These are phyloP conservation scores for Cynara cardunculus DNA, from an alignment of 129 eudicot genomes.

Conservation along the genomic window DNA sequence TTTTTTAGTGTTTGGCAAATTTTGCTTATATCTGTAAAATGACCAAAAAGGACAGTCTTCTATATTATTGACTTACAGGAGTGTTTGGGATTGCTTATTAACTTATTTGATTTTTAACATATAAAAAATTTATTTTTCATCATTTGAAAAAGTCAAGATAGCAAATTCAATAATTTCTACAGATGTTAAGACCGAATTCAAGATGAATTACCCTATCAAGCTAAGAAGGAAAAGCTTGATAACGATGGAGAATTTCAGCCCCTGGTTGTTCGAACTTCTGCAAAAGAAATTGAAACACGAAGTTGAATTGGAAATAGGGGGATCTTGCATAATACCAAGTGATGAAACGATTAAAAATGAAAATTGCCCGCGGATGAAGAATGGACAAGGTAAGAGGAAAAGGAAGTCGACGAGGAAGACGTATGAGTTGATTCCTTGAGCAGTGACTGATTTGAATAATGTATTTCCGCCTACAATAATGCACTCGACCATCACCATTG, in stretches of 20 bases:
- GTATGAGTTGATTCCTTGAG: conserved; percentile 27
- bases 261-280: conserved; percentile 30
- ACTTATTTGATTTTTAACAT: too few species aligned
- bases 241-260: conserved; percentile 13
- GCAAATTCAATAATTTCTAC: background rate
- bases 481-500: conserved; percentile 35
- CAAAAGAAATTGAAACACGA: background rate
- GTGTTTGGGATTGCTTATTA: too few species aligned
- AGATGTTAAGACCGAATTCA: background rate
- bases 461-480: conserved; percentile 35
- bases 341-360: background rate
- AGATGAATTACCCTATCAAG: conserved; percentile 24
- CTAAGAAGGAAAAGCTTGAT: conserved; percentile 31
- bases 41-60: too few species aligned
- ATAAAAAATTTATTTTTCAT: too few species aligned
- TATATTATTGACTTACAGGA: too few species aligned
- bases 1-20: too few species aligned
- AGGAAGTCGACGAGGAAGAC: conserved; percentile 33
- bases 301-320: background rate
- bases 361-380: conserved; percentile 19
- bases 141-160: background rate
- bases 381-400: conserved; percentile 35
- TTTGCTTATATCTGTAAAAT: too few species aligned
- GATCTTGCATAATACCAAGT: background rate
- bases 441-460: conserved; percentile 35